A percentile compares a stretch with the other conserved stretches of the same genome.
phyloP scores from a whole-genome alignment of 495 filamentous ascomycete species.

The Penicillium paxilli region DNA sequence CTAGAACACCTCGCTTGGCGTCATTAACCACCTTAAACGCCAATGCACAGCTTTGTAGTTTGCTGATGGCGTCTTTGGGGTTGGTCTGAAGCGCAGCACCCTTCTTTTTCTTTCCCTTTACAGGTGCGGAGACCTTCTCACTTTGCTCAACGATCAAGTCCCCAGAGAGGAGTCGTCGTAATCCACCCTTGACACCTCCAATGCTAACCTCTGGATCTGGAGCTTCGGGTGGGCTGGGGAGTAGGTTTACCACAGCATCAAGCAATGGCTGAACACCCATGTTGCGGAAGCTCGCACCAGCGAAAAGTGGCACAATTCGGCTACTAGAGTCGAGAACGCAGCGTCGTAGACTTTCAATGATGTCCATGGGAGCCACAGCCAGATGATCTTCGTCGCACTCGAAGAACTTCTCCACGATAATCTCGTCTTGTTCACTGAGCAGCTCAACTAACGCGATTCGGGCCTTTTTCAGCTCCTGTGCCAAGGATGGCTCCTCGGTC shows the following conservation, averaged over 20 bases:
- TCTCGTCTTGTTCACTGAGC: slow-evolving; percentile 84
- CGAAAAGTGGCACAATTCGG: slow-evolving; percentile 81
- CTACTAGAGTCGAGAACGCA: slow-evolving; percentile 57
- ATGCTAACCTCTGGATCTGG: slow-evolving; percentile 76
- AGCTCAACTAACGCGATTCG: slow-evolving; percentile 76
- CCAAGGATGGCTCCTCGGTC: slow-evolving; percentile 52
- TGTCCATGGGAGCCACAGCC: slow-evolving; percentile 59
- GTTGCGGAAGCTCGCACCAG: slow-evolving; percentile 89
- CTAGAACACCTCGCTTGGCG: slow-evolving; percentile 78
- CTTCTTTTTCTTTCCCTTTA: slow-evolving; percentile 46
- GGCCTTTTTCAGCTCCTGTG: slow-evolving; percentile 73
- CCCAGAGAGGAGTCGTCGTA: slow-evolving; percentile 52
- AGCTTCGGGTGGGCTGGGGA: slow-evolving; percentile 79
- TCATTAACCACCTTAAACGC: slow-evolving; percentile 98
- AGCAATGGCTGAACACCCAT: slow-evolving; percentile 92
- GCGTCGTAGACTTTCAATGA: slow-evolving; percentile 72
- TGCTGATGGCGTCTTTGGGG: slow-evolving; percentile 58
- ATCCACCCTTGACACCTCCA: slow-evolving; percentile 50
- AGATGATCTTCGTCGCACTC: slow-evolving; percentile 71
- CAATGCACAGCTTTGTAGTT: slow-evolving; percentile 73
- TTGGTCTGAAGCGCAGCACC: slow-evolving; percentile 31
- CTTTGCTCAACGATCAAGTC: slow-evolving; percentile 45
- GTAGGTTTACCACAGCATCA: slow-evolving; percentile 81
- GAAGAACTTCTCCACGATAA: slow-evolving; percentile 79
- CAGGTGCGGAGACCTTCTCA: slow-evolving; percentile 32